Conservation (phyloP, 371 early-diverging fungal species). For the Smittium culicis region DNA sequence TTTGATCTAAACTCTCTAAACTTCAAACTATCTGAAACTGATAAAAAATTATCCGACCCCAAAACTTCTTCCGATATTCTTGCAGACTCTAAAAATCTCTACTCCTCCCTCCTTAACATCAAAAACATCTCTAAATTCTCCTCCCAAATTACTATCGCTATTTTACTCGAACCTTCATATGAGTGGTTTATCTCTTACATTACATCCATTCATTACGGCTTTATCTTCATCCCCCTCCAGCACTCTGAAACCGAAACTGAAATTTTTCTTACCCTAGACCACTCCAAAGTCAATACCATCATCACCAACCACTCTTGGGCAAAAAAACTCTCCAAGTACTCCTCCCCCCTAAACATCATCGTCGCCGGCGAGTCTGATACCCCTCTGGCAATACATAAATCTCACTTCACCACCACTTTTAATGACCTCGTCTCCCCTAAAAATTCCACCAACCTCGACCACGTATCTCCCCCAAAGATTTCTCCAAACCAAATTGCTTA, state of each 20-base stretch:
- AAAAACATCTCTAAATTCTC: slow-evolving; percentile 1
- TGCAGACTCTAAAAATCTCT: background rate
- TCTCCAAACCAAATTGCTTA: slow-evolving; percentile 21
- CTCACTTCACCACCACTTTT: background rate
- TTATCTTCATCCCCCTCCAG: slow-evolving; percentile 7
- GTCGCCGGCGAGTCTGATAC: background rate
- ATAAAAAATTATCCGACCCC: background rate
- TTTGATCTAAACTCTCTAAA: background rate
- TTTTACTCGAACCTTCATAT: slow-evolving; percentile 5
- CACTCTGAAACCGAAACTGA: background rate
- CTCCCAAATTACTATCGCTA: background rate
- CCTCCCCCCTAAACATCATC: background rate
- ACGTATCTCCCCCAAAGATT: slow-evolving; percentile 1
- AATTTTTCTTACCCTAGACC: background rate
- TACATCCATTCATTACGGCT: background rate
- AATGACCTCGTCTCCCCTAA: background rate
- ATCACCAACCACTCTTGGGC: slow-evolving; percentile 8
- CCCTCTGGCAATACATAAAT: background rate
- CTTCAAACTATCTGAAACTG: background rate
- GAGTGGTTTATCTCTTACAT: slow-evolving; percentile 8
- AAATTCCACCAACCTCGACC: background rate
- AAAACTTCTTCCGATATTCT: background rate
- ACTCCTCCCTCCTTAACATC: background rate
- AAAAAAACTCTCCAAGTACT: background rate
- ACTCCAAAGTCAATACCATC: background rate